Conservation (phyloP, 1,284 basidiomycete genomes). For the Meira miltonrushii region DNA sequence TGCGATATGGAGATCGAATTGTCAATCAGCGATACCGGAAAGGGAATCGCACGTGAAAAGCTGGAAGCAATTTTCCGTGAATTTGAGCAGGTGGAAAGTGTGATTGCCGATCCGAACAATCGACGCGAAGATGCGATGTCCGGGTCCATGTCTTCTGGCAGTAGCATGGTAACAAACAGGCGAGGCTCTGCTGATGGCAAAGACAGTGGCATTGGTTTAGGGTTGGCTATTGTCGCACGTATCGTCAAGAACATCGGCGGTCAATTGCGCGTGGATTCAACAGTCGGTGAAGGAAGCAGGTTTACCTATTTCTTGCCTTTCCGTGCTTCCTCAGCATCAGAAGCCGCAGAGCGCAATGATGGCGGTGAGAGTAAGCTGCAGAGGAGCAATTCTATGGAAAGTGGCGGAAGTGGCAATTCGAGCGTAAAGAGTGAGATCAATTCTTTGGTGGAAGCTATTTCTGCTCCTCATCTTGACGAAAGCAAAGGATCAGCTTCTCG, state of each 20-base stretch:
- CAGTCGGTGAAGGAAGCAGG: slow-evolving; percentile 64
- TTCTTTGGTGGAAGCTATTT: slow-evolving; percentile 64
- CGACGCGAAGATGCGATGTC: neutral
- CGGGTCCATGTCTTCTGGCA: neutral
- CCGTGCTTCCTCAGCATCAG: slow-evolving; percentile 25
- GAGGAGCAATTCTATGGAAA: slow-evolving; percentile 28
- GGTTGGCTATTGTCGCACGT: slow-evolving; percentile 74
- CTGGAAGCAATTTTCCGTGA: slow-evolving; percentile 78
- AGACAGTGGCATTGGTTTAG: slow-evolving; percentile 58
- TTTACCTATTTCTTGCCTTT: slow-evolving; percentile 71
- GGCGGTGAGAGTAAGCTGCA: slow-evolving; percentile 24
- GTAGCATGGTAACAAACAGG: neutral
- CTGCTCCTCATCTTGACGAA: slow-evolving; percentile 27
- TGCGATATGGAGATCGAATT: slow-evolving; percentile 64
- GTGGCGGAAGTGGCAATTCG: slow-evolving; percentile 25
- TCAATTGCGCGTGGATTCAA: slow-evolving; percentile 72
- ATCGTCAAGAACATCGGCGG: slow-evolving; percentile 75
- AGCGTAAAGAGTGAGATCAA: slow-evolving; percentile 59
- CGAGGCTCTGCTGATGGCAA: neutral
- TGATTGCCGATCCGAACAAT: slow-evolving; percentile 25
- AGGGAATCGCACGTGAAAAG: slow-evolving; percentile 68
- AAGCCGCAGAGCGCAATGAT: neutral
- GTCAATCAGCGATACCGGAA: slow-evolving; percentile 70
- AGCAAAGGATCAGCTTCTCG: neutral
- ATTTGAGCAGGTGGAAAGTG: slow-evolving; percentile 74